These are phyloP conservation scores for Plasmodium coatneyi DNA, from an alignment of 169 alveolate species.

Conservation along the genomic window DNA sequence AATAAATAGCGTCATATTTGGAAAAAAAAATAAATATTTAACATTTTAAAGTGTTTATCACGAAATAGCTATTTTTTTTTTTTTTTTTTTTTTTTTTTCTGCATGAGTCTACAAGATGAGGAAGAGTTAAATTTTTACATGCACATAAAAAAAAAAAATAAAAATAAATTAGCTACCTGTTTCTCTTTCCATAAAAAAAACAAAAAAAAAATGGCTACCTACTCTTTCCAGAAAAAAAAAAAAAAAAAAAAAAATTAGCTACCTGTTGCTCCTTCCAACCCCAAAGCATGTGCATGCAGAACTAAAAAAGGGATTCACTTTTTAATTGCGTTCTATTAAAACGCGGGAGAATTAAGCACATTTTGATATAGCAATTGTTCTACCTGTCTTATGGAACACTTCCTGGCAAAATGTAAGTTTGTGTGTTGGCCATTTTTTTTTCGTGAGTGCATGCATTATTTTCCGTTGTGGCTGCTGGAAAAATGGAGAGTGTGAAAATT, in stretches of 20 bases:
- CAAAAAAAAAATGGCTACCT: background rate
- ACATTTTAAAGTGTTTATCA: background rate
- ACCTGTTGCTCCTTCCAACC: background rate
- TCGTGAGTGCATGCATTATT: background rate
- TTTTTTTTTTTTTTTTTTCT: background rate
- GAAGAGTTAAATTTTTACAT: background rate
- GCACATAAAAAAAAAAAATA: background rate
- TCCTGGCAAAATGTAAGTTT: background rate
- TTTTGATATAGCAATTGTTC: background rate
- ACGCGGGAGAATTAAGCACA: background rate
- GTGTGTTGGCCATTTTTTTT: background rate
- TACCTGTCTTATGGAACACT: background rate
- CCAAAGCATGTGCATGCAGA: background rate
- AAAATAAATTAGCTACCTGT: background rate
- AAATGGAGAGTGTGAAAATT: background rate
- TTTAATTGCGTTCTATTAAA: background rate
- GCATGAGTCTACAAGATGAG: background rate
- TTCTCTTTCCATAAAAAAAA: background rate
- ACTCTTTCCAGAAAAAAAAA: background rate
- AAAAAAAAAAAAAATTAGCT: background rate
- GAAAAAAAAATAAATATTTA: background rate
- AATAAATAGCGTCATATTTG: background rate
- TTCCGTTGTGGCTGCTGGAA: background rate
- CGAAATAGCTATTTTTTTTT: background rate
- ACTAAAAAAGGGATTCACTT: background rate